Evolutionary conservation across 176 grass and related monocot species (phyloP).

Genomic region (Aegilops tauschii): DNA sequence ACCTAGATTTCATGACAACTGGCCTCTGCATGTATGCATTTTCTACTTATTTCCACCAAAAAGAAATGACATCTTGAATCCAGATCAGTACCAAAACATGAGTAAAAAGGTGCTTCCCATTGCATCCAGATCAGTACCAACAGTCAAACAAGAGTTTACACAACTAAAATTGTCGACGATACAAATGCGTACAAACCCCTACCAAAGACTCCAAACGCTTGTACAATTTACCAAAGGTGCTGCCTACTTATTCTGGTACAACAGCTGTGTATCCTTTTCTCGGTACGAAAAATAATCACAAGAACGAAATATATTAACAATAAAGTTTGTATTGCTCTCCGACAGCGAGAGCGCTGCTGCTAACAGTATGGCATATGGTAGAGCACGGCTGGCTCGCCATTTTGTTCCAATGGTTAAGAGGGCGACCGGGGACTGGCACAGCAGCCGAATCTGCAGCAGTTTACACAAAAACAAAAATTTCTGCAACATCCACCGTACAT

Average conservation of each 20-base stretch:
- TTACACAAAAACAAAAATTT: constrained; percentile 29
- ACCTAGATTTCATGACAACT: too few species aligned
- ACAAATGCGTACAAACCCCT: neutral
- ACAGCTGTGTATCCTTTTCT: constrained; percentile 37
- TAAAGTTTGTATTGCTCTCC: constrained; percentile 19
- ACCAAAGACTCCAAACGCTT: neutral
- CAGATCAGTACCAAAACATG: neutral
- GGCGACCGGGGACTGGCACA: neutral
- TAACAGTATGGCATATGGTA: neutral
- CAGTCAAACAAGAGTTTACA: neutral
- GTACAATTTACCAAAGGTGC: neutral
- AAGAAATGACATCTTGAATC: too few species aligned
- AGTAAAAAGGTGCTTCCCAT: neutral
- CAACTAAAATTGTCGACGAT: neutral
- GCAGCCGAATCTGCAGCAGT: constrained; percentile 27
- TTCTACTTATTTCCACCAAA: too few species aligned
- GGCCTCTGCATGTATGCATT: too few species aligned
- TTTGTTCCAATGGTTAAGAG: neutral
- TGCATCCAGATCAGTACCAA: neutral
- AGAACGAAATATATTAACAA: constrained; percentile 52
- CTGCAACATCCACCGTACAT: neutral
- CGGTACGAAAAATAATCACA: constrained; percentile 43
- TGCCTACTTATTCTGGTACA: constrained; percentile 1
- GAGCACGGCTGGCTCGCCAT: neutral
- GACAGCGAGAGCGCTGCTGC: neutral